Percentiles rank a stretch among this genome's conserved stretches.
Conservation (phyloP, 1,139 yeast genomes). For the Nakaseomyces nivariensis region DNA sequence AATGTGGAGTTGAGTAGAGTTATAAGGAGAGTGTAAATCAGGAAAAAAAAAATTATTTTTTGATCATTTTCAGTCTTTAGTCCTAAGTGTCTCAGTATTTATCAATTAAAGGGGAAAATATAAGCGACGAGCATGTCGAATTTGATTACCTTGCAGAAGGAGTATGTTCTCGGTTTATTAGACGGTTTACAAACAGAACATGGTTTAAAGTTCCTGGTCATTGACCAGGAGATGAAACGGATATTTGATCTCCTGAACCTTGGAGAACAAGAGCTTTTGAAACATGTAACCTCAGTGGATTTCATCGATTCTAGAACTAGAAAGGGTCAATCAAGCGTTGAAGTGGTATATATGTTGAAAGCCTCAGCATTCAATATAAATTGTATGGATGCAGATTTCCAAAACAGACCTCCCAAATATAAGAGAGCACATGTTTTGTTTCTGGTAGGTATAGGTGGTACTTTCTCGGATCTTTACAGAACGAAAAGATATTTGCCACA, state of each 20-base stretch:
- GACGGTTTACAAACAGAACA: conserved; percentile 25
- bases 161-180: conserved; percentile 19
- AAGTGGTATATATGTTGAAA: conserved; percentile 50
- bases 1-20: too few species aligned
- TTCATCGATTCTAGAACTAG: conserved; percentile 41
- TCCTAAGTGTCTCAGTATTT: too few species aligned
- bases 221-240: conserved; percentile 34
- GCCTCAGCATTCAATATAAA: conserved; percentile 46
- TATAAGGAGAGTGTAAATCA: too few species aligned
- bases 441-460: conserved; percentile 39
- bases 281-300: conserved; percentile 41
- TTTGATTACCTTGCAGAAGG: conserved; percentile 25
- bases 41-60: too few species aligned
- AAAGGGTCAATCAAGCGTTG: conserved; percentile 41
- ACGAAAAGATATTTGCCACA: conserved; percentile 27
- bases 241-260: conserved; percentile 30
- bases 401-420: conserved; percentile 44
- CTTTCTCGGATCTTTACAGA: conserved; percentile 24
- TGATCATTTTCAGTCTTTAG: too few species aligned
- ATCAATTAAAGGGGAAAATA: neutral
- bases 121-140: conserved; percentile 19
- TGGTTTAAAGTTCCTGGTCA: conserved; percentile 34
- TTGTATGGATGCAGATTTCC: conserved; percentile 52
- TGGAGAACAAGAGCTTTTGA: conserved; percentile 31
- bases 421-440: conserved; percentile 48